These are phyloP conservation scores for Ettlia oleoabundans DNA, from an alignment of 139 green algal genomes.

Conservation along the genomic window DNA sequence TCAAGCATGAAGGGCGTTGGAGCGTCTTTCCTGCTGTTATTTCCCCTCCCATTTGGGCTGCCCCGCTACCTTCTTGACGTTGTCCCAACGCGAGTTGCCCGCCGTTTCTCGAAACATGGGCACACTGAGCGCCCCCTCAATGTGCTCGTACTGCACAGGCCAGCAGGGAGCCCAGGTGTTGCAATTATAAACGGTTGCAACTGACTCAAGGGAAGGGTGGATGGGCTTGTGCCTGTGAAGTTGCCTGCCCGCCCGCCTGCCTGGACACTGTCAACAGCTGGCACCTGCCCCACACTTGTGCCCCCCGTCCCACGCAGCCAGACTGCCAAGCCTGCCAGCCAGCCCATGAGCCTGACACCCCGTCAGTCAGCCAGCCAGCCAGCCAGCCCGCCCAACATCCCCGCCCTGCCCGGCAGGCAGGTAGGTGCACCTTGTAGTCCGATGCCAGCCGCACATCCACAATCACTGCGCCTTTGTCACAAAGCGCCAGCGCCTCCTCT, in stretches of 20 bases:
- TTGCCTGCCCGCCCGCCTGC: too few species aligned
- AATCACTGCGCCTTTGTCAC: constrained; percentile 55
- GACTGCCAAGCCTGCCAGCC: background rate
- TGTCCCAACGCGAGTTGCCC: constrained; percentile 61
- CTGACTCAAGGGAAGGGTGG: too few species aligned
- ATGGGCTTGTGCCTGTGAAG: too few species aligned
- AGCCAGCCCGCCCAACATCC: background rate
- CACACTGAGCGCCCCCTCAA: constrained; percentile 63
- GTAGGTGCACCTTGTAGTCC: constrained; percentile 47
- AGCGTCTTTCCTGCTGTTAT: too few species aligned
- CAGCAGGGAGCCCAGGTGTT: too few species aligned
- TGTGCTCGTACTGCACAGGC: constrained; percentile 36
- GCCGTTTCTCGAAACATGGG: constrained; percentile 65
- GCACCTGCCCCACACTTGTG: background rate
- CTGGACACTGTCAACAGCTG: too few species aligned
- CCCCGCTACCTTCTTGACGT: constrained; percentile 70
- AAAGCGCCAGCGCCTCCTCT: constrained; percentile 47
- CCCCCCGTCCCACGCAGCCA: background rate
- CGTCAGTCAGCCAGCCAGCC: background rate
- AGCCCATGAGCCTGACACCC: background rate
- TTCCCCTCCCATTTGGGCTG: too few species aligned
- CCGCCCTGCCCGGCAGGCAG: too few species aligned
- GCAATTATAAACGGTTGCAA: too few species aligned
- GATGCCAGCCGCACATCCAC: constrained; percentile 63
- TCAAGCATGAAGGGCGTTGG: too few species aligned